These are phyloP conservation scores for Xylariaceae sp. DNA, from an alignment of 2,329 filamentous ascomycete genomes.

Conservation along the genomic window DNA sequence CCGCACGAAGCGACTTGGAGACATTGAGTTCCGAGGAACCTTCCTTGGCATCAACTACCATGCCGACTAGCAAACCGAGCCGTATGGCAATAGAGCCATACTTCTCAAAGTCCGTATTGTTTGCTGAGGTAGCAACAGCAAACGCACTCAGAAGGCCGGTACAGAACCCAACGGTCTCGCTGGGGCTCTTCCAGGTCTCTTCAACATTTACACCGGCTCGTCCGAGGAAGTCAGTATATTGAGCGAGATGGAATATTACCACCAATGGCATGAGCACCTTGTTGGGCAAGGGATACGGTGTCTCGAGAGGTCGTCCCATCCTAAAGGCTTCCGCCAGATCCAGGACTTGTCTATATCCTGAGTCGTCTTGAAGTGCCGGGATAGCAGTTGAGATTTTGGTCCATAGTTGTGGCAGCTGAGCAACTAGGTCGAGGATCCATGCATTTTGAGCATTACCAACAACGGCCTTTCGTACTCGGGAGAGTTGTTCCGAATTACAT, in stretches of 20 bases:
- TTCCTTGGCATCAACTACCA: conserved; percentile 47
- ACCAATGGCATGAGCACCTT: conserved; percentile 46
- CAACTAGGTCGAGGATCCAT: conserved; percentile 3
- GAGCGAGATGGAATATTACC: conserved; percentile 43
- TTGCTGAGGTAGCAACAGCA: conserved; percentile 43
- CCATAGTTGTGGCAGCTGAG: conserved; percentile 12
- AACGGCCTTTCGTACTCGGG: conserved; percentile 1
- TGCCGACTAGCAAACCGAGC: conserved; percentile 48
- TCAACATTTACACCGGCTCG: background rate
- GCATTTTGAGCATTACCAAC: background rate
- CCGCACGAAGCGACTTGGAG: conserved; percentile 34
- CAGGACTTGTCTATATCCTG: conserved; percentile 6
- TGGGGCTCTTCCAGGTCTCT: background rate
- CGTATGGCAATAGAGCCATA: conserved; percentile 48
- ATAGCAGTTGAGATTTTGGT: conserved; percentile 5
- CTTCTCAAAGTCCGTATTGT: conserved; percentile 38
- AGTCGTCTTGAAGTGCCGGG: conserved; percentile 1
- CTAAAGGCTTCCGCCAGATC: conserved; percentile 16
- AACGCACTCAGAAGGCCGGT: conserved; percentile 48
- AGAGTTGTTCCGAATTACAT: conserved; percentile 3
- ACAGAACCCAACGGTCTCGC: conserved; percentile 47
- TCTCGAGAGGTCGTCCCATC: conserved; percentile 6
- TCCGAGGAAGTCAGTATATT: conserved; percentile 5
- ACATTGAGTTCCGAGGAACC: conserved; percentile 13
- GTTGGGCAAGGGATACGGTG: conserved; percentile 12